Percentiles rank a stretch among this genome's conserved stretches.
Evolutionary conservation across 2,329 filamentous ascomycete genomes (phyloP).

Genomic region (Cucurbitaria berberidis): DNA sequence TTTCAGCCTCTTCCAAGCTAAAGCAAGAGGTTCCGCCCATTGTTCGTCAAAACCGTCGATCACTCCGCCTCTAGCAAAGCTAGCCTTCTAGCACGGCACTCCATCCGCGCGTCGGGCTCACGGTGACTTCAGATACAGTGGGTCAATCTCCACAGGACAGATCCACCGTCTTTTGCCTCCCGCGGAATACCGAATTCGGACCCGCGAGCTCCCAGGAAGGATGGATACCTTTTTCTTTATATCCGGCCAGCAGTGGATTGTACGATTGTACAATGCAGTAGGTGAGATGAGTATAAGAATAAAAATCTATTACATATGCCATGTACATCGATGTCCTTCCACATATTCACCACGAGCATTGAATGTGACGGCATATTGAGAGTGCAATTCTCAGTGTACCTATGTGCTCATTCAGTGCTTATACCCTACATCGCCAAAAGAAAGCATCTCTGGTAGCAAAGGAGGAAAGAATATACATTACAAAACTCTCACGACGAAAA

Average conservation of each 20-base stretch:
- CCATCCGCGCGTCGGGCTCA: constrained; percentile 28
- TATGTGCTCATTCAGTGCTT: background rate
- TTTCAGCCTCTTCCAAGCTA: constrained; percentile 31
- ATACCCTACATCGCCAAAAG: background rate
- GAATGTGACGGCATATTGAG: background rate
- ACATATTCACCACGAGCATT: too few relatives aligned
- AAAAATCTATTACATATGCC: too few relatives aligned
- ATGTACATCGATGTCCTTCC: too few relatives aligned
- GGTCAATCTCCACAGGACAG: constrained; percentile 20
- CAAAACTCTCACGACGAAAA: background rate
- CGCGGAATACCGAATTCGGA: too few relatives aligned
- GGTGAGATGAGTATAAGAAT: too few relatives aligned
- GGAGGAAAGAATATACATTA: constrained; percentile 7
- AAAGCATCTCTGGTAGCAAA: background rate
- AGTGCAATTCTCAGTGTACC: background rate
- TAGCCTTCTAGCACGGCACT: constrained; percentile 12
- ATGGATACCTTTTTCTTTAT: too few relatives aligned
- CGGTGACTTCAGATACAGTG: constrained; percentile 34
- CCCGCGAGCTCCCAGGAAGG: too few relatives aligned
- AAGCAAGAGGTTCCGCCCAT: constrained; percentile 23
- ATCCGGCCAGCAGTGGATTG: too few relatives aligned
- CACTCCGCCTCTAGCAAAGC: constrained; percentile 11
- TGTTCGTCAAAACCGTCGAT: constrained; percentile 19
- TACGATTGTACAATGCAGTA: too few relatives aligned
- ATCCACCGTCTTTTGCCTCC: constrained; percentile 10